Conservation (phyloP, 1,284 basidiomycete species). For the Tremellales sp. region DNA sequence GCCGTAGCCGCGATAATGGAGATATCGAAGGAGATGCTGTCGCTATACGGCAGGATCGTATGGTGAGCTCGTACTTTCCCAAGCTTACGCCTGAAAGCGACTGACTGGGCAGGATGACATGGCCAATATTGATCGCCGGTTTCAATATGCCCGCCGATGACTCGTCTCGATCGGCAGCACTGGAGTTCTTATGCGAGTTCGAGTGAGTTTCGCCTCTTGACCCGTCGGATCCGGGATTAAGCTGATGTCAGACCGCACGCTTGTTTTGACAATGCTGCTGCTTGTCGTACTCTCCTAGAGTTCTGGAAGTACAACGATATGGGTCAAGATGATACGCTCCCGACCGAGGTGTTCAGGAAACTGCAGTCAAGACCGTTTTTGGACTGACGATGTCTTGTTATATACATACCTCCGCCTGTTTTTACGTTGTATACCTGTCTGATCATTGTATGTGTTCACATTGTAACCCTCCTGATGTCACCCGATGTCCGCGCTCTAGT, state of each 20-base stretch:
- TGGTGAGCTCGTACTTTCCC: too few species aligned
- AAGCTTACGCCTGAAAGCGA: too few species aligned
- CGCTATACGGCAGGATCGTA: conserved; percentile 37
- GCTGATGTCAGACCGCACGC: conserved; percentile 31
- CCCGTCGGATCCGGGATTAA: background rate
- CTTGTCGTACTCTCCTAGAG: conserved; percentile 25
- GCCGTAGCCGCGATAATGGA: conserved; percentile 37
- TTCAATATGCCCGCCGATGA: conserved; percentile 37
- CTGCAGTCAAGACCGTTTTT: conserved; percentile 3
- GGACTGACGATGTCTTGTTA: too few species aligned
- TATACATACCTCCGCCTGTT: too few species aligned
- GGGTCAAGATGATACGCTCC: conserved; percentile 1
- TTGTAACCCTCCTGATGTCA: too few species aligned
- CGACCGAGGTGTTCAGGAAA: conserved; percentile 1
- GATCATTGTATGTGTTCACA: too few species aligned
- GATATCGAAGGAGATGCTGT: conserved; percentile 37
- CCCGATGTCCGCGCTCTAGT: too few species aligned
- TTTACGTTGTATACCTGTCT: too few species aligned
- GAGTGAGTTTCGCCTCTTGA: conserved; percentile 20
- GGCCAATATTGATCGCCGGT: conserved; percentile 43
- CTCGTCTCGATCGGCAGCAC: conserved; percentile 27
- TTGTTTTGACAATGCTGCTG: conserved; percentile 39
- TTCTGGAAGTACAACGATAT: conserved; percentile 29
- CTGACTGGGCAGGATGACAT: conserved; percentile 34
- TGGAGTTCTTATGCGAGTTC: conserved; percentile 38